Evolutionary conservation across 495 filamentous ascomycete species (phyloP), one percentile per base, ranked within the genome.

Genomic region (Talaromyces trachyspermus): DNA sequence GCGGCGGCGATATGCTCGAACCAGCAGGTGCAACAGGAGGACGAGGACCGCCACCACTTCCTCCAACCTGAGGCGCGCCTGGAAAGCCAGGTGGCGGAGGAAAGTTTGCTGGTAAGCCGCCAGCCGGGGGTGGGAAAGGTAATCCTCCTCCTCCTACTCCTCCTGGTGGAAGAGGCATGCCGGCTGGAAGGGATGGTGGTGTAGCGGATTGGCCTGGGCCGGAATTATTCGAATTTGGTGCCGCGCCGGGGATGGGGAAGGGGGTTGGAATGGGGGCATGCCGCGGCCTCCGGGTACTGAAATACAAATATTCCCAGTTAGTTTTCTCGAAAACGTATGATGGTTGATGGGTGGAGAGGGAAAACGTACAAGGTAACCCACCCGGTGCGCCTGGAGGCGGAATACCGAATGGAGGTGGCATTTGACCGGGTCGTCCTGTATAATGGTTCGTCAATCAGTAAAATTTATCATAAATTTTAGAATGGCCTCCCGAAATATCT

Each of bases 191-290:
- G 15, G 72, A 76, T 3, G 79, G 81, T 5, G 79, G 80, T 11
- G 78, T 77, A 54, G 84, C 53, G 22, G 64, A 61, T 23, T 62
- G 54, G 19, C 60, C 61, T 10, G 53, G 58, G 29, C 55, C 54
- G 11, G n/a, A n/a, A n/a, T n/a, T n/a, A n/a, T n/a, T n/a, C n/a
- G 53, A 52, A 26, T 63, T 56, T 32, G 69, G 66, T 18, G 65
- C 68, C 30, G 60, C 36, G 32, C 62, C 59, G 27, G 59, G 46
- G n/a, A 57, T 49, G 9, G 69, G 67, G 64, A 74, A 70, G 0
- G 72, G 7, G 78, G 76, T 10, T 80, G 79, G 59, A 90, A 88
- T 4, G 83, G 83, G 0, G 83, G 78, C 61, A 81, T 76, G 11
- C 80, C 75, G 42, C 77, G 74, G 38, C 76, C 80, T 32, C 74